These are phyloP conservation scores for Fulvia fulva DNA, from an alignment of 2,329 filamentous ascomycete genomes.

Conservation along the genomic window DNA sequence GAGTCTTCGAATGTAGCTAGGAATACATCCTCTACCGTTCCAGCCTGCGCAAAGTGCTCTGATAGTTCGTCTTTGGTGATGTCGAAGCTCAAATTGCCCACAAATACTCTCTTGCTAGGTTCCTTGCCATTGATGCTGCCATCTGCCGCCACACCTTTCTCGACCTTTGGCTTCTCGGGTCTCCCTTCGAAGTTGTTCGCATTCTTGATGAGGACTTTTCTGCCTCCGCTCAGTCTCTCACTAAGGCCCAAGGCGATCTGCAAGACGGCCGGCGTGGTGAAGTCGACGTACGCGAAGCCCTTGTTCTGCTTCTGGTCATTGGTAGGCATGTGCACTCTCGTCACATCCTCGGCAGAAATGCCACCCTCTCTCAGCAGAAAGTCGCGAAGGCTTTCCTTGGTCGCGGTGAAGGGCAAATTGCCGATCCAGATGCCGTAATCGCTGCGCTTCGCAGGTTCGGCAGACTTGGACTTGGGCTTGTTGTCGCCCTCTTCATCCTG, in stretches of 20 bases:
- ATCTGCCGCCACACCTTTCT: conserved; percentile 37
- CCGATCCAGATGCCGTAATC: conserved; percentile 92
- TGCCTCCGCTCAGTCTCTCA: conserved; percentile 73
- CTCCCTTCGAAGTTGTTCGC: conserved; percentile 86
- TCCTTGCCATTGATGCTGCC: conserved; percentile 46
- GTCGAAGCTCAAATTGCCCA: conserved; percentile 57
- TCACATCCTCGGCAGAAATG: conserved; percentile 64
- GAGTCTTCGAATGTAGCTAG: conserved; percentile 94
- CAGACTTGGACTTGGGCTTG: conserved; percentile 15
- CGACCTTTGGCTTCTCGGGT: conserved; percentile 51
- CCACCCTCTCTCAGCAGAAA: conserved; percentile 71
- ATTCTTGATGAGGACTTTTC: conserved; percentile 89
- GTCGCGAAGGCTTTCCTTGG: conserved; percentile 66
- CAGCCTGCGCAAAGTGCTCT: conserved; percentile 80
- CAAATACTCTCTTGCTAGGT: conserved; percentile 77
- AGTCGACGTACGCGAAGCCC: conserved; percentile 96
- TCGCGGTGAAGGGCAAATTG: conserved; percentile 82
- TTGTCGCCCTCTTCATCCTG: conserved; percentile 25
- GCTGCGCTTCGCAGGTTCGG: conserved; percentile 53
- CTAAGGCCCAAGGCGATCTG: conserved; percentile 77
- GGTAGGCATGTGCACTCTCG: conserved; percentile 74
- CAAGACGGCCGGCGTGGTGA: conserved; percentile 64
- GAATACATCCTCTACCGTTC: conserved; percentile 75
- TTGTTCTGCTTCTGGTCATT: conserved; percentile 66
- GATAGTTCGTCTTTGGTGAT: conserved; percentile 70